phyloP scores from a whole-genome alignment of 2,329 filamentous ascomycete species.

The Xylariaceae sp. region DNA sequence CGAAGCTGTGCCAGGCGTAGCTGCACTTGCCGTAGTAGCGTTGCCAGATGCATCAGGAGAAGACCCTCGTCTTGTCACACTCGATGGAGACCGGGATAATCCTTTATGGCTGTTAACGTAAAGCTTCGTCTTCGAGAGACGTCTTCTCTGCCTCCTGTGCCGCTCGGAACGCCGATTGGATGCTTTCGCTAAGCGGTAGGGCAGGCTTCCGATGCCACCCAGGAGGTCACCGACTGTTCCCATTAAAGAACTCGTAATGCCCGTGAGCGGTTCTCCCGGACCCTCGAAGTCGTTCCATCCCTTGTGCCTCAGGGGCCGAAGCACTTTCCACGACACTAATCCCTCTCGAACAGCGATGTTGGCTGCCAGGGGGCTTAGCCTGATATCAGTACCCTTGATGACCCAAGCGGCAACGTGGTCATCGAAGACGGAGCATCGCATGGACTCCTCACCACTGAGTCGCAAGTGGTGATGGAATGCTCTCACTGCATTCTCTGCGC shows the following conservation, averaged over 20 bases:
- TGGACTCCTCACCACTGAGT: slow-evolving; percentile 40
- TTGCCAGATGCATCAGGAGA: background rate
- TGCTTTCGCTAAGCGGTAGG: slow-evolving; percentile 54
- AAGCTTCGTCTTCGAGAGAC: slow-evolving; percentile 11
- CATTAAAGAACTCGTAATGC: slow-evolving; percentile 56
- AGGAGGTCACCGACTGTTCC: slow-evolving; percentile 53
- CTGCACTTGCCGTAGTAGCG: slow-evolving; percentile 24
- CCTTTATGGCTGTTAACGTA: background rate
- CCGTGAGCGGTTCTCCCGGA: slow-evolving; percentile 66
- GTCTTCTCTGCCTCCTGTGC: slow-evolving; percentile 37
- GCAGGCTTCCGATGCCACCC: slow-evolving; percentile 59
- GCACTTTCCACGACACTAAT: slow-evolving; percentile 56
- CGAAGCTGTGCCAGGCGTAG: slow-evolving; percentile 18
- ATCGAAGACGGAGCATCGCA: slow-evolving; percentile 61
- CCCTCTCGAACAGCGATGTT: slow-evolving; percentile 57
- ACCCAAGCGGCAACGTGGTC: slow-evolving; percentile 62
- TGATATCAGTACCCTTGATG: slow-evolving; percentile 54
- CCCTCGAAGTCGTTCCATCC: slow-evolving; percentile 77
- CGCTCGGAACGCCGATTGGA: slow-evolving; percentile 49
- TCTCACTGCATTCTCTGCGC: slow-evolving; percentile 64
- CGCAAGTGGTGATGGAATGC: slow-evolving; percentile 52
- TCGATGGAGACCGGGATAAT: background rate
- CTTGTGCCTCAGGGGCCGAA: slow-evolving; percentile 59
- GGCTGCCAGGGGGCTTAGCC: slow-evolving; percentile 59
- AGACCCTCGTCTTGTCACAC: background rate